These are phyloP conservation scores for Fusarium drepaniforme DNA, from an alignment of 2,329 filamentous ascomycete species.

Conservation along the genomic window DNA sequence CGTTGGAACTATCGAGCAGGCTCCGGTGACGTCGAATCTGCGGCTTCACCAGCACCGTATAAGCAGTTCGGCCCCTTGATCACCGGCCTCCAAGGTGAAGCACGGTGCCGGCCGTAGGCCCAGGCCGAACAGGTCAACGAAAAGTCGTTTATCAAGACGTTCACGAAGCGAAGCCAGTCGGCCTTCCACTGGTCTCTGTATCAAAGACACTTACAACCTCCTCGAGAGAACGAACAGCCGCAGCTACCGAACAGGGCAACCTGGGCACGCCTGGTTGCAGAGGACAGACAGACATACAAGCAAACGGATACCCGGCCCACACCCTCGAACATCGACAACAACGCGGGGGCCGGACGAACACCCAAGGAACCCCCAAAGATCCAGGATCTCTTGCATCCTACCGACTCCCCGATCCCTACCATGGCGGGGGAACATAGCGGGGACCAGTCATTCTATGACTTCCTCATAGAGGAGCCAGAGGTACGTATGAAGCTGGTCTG, in stretches of 20 bases:
- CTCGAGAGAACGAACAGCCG: conserved; percentile 14
- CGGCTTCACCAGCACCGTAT: conserved; percentile 39
- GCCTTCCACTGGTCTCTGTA: conserved; percentile 9
- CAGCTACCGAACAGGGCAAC: conserved; percentile 15
- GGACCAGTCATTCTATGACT: conserved; percentile 47
- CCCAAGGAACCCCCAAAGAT: conserved; percentile 11
- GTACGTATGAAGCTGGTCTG: conserved; percentile 30
- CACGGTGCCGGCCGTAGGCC: conserved; percentile 39
- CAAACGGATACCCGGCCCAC: conserved; percentile 20
- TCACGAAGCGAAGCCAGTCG: conserved; percentile 28
- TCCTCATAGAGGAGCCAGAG: conserved; percentile 45
- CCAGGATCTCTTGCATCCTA: conserved; percentile 21
- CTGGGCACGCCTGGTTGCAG: conserved; percentile 20
- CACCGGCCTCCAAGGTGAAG: conserved; percentile 31
- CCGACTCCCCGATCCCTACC: conserved; percentile 25
- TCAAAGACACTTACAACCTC: conserved; percentile 2
- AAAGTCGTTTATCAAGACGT: conserved; percentile 34
- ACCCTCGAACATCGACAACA: conserved; percentile 12
- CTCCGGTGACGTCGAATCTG: conserved; percentile 42
- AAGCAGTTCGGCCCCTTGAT: conserved; percentile 40
- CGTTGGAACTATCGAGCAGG: conserved; percentile 39
- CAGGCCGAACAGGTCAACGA: conserved; percentile 28
- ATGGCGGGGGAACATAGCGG: conserved; percentile 40
- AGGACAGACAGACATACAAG: background rate
- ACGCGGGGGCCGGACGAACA: conserved; percentile 27